Evolutionary conservation across 441 rosid genomes (phyloP).

Genomic region (Raphanus hybrid): DNA sequence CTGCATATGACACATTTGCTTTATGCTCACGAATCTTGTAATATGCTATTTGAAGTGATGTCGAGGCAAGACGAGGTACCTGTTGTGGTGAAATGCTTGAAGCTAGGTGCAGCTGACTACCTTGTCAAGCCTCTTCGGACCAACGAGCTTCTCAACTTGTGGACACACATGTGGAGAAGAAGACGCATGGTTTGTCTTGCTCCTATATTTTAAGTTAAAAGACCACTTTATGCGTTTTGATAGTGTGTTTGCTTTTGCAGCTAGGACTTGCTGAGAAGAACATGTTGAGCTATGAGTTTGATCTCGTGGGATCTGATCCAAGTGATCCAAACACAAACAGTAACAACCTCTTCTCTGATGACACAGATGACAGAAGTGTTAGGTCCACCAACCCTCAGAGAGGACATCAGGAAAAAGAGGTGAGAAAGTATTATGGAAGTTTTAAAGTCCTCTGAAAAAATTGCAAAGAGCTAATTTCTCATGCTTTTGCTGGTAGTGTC

Average conservation of each 20-base stretch:
- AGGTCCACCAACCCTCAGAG: conserved; percentile 63
- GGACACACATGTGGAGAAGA: conserved; percentile 99
- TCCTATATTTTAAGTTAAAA: background rate
- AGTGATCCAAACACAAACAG: conserved; percentile 97
- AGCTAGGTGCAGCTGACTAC: conserved; percentile 55
- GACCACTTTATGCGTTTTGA: background rate
- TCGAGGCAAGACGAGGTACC: conserved; percentile 96
- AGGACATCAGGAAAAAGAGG: conserved; percentile 78
- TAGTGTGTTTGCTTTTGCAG: conserved; percentile 54
- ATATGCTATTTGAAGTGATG: conserved; percentile 71
- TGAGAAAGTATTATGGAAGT: conserved; percentile 47
- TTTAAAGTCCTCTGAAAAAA: conserved; percentile 13
- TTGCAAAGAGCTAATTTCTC: conserved; percentile 29
- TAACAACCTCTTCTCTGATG: conserved; percentile 86
- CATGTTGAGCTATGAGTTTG: conserved; percentile 80
- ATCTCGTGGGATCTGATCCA: conserved; percentile 83
- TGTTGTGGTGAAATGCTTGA: conserved; percentile 92
- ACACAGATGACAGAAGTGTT: conserved; percentile 85
- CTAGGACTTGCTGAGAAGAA: conserved; percentile 93
- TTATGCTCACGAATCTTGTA: background rate
- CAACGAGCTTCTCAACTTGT: conserved; percentile 89
- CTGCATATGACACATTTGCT: background rate
- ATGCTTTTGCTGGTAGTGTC: conserved; percentile 45
- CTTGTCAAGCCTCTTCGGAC: conserved; percentile 63
- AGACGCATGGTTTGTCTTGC: conserved; percentile 81